Conservation (phyloP, 1,284 basidiomycete genomes). For the Melampsora abietis-canadensis region DNA sequence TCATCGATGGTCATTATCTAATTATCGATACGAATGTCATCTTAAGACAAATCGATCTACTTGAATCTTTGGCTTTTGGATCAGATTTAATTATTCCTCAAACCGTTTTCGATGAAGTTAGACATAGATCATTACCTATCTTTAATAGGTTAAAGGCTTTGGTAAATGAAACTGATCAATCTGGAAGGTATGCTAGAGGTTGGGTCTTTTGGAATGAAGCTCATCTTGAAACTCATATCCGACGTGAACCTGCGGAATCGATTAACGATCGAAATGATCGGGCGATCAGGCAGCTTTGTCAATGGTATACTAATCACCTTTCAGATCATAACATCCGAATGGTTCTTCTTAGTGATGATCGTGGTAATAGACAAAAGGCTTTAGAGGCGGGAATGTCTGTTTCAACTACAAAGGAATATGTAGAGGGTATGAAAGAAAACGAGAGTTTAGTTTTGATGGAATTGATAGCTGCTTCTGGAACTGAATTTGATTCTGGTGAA, state of each 20-base stretch:
- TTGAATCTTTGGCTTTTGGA: constrained; percentile 66
- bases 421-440: constrained; percentile 65
- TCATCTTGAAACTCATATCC: constrained; percentile 71
- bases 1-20: constrained; percentile 63
- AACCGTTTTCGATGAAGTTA: constrained; percentile 92
- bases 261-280: constrained; percentile 91
- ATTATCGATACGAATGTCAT: constrained; percentile 96
- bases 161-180: constrained; percentile 68
- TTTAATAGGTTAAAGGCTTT: constrained; percentile 85
- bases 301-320: constrained; percentile 79
- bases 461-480: constrained; percentile 66
- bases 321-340: constrained; percentile 57
- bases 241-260: constrained; percentile 69
- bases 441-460: constrained; percentile 67
- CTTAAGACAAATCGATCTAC: constrained; percentile 80
- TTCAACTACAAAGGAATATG: constrained; percentile 69
- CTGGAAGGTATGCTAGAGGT: constrained; percentile 55
- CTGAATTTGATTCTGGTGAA: constrained; percentile 53
- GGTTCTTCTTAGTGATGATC: constrained; percentile 84
- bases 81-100: constrained; percentile 75
- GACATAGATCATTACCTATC: constrained; percentile 87
- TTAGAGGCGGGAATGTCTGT: constrained; percentile 65
- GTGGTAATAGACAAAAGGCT: constrained; percentile 74
- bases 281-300: constrained; percentile 76
- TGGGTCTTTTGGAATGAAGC: constrained; percentile 38